phyloP scores from a whole-genome alignment of 1,284 basidiomycete genomes.

The Naganishia sp. region DNA sequence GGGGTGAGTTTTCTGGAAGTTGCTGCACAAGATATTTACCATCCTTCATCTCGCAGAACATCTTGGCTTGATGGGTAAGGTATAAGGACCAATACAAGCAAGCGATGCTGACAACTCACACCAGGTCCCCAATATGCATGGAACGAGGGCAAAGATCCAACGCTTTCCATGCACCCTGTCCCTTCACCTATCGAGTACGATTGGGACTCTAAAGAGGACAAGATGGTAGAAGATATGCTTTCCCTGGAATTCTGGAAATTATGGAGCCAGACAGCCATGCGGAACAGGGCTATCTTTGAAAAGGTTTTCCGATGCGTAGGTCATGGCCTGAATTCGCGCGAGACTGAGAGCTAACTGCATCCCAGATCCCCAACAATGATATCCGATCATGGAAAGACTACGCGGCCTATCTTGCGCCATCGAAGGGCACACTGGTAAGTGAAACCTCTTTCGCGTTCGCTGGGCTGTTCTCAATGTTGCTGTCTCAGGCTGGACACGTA shows the following conservation, averaged over 20 bases:
- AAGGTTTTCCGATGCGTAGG: conserved; percentile 47
- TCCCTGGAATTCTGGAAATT: conserved; percentile 63
- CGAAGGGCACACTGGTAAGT: conserved; percentile 40
- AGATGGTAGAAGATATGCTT: conserved; percentile 76
- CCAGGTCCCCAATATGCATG: conserved; percentile 39
- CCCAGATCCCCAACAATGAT: conserved; percentile 70
- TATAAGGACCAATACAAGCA: not conserved
- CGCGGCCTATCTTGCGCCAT: conserved; percentile 59
- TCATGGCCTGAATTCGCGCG: not conserved
- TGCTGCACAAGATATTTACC: conserved; percentile 57
- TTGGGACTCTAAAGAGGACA: conserved; percentile 63
- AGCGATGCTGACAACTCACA: not conserved
- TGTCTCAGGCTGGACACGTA: conserved; percentile 78
- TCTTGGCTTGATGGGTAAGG: conserved; percentile 78
- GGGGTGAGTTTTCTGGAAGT: conserved; percentile 38
- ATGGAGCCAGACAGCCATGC: conserved; percentile 71
- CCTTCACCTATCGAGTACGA: conserved; percentile 70
- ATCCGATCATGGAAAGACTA: conserved; percentile 77
- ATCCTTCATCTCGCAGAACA: conserved; percentile 64
- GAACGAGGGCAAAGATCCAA: conserved; percentile 59
- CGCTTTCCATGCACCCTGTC: conserved; percentile 68
- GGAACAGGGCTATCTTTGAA: conserved; percentile 73
- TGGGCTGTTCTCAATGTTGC: conserved; percentile 43
- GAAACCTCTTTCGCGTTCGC: conserved; percentile 29
- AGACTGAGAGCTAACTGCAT: not conserved